These are phyloP conservation scores for Cutaneotrichosporon sp. DNA, from an alignment of 1,284 basidiomycete genomes.

Conservation along the genomic window DNA sequence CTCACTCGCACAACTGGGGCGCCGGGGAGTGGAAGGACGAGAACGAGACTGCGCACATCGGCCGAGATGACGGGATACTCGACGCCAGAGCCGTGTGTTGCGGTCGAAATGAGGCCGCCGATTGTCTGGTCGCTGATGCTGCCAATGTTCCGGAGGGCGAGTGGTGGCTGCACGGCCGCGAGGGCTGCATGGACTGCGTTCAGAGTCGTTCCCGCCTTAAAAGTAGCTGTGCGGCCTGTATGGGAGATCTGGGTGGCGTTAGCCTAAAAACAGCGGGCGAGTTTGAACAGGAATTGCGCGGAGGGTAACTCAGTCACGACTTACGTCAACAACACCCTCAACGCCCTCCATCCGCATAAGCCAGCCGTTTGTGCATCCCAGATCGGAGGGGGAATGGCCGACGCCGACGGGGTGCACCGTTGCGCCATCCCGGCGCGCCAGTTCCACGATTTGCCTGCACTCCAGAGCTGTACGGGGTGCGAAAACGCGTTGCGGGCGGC, in stretches of 20 bases:
- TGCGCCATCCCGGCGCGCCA: constrained; percentile 68
- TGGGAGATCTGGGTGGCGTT: constrained; percentile 63
- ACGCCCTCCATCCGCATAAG: constrained; percentile 72
- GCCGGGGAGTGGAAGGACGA: constrained; percentile 54
- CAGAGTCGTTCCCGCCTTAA: constrained; percentile 74
- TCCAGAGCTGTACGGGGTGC: constrained; percentile 68
- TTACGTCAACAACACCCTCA: constrained; percentile 65
- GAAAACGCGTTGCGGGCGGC: constrained; percentile 57
- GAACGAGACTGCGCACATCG: constrained; percentile 66
- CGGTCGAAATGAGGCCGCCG: constrained; percentile 89
- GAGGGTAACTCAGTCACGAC: constrained; percentile 33
- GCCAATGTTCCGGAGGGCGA: constrained; percentile 89
- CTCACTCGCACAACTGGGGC: constrained; percentile 34
- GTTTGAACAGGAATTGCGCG: not conserved
- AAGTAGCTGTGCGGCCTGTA: constrained; percentile 58
- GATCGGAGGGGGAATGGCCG: constrained; percentile 88
- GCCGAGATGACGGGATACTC: constrained; percentile 76
- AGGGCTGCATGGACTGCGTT: constrained; percentile 63
- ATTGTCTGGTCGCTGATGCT: constrained; percentile 96
- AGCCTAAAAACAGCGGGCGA: constrained; percentile 3
- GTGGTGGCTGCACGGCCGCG: constrained; percentile 55
- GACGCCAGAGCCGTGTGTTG: constrained; percentile 88
- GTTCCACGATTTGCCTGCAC: constrained; percentile 73
- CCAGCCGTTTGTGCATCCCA: constrained; percentile 78
- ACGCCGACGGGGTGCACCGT: constrained; percentile 78